A percentile compares a stretch with the other conserved stretches of the same genome.
Evolutionary conservation across 495 filamentous ascomycete species (phyloP).

Genomic region (Lasiosphaeria miniovina): DNA sequence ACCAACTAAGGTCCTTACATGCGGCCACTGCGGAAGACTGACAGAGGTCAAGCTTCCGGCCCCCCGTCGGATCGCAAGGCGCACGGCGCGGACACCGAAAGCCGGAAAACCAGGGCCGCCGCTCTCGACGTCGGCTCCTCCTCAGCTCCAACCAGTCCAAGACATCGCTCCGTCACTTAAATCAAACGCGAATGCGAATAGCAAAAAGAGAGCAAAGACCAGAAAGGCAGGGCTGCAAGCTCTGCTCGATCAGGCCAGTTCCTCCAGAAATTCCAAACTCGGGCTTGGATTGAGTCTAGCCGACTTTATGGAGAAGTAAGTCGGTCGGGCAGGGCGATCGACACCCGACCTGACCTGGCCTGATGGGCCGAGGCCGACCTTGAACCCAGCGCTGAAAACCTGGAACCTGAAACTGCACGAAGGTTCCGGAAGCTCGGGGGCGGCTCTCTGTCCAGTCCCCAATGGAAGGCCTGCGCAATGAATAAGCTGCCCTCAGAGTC

Average conservation of each 20-base stretch:
- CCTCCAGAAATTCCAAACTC: conserved; percentile 27
- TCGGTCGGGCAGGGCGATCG: not conserved
- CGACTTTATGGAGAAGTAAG: conserved; percentile 50
- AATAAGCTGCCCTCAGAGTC: conserved; percentile 24
- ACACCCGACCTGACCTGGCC: not conserved
- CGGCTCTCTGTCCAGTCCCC: not conserved
- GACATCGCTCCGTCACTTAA: conserved; percentile 12
- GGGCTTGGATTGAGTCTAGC: conserved; percentile 49
- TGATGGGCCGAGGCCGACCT: not conserved
- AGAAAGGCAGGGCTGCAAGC: conserved; percentile 54
- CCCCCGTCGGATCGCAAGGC: conserved; percentile 33
- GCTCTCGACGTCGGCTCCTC: not conserved
- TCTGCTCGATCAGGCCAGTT: conserved; percentile 43
- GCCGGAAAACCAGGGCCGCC: not conserved
- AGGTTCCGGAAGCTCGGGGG: conserved; percentile 26
- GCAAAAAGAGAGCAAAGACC: conserved; percentile 53
- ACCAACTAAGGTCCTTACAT: conserved; percentile 40
- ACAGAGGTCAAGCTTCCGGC: conserved; percentile 38
- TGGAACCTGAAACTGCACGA: conserved; percentile 10
- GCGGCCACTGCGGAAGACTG: conserved; percentile 40
- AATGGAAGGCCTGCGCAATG: conserved; percentile 12
- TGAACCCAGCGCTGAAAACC: not conserved
- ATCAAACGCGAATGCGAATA: conserved; percentile 43
- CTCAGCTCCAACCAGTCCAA: not conserved
- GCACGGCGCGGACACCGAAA: conserved; percentile 7